Evolutionary conservation across 441 rosid genomes (phyloP).

Genomic region (Gossypium davidsonii): DNA sequence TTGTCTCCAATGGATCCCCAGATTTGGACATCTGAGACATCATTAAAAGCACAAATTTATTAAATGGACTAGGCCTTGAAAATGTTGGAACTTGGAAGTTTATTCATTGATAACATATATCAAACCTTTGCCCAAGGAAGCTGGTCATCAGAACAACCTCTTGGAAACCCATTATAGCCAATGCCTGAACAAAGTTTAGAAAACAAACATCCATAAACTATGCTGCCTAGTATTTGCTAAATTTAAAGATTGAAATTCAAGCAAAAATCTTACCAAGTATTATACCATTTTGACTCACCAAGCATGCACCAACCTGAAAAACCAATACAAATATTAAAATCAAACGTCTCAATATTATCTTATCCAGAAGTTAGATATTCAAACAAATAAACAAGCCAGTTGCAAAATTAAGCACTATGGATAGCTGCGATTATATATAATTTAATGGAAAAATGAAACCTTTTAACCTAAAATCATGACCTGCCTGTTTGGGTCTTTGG

Average conservation of each 20-base stretch:
- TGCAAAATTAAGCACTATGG: constrained; percentile 12
- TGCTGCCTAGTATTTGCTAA: not conserved
- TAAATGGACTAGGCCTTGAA: not conserved
- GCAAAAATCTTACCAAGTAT: constrained; percentile 59
- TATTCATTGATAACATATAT: not conserved
- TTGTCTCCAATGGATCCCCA: constrained; percentile 77
- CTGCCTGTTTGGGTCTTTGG: constrained; percentile 98
- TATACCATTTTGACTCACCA: constrained; percentile 78
- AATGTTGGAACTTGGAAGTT: not conserved
- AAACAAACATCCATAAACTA: not conserved
- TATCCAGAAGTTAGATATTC: not conserved
- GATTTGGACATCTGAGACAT: constrained; percentile 61
- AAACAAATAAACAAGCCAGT: not conserved
- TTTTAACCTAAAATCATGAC: constrained; percentile 28
- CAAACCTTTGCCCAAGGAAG: constrained; percentile 98
- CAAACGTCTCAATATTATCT: constrained; percentile 5
- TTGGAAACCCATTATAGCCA: constrained; percentile 96
- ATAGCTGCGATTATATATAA: not conserved
- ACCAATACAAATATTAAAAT: constrained; percentile 2
- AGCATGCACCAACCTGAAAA: constrained; percentile 87
- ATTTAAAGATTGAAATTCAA: not conserved
- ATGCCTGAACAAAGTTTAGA: constrained; percentile 44
- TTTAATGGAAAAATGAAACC: not conserved
- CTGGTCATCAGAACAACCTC: constrained; percentile 94
- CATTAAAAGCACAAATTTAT: constrained; percentile 3